A percentile compares a stretch with the other conserved stretches of the same genome.
Evolutionary conservation across 2,329 filamentous ascomycete species (phyloP).

Genomic region (Sporothrix protearum): DNA sequence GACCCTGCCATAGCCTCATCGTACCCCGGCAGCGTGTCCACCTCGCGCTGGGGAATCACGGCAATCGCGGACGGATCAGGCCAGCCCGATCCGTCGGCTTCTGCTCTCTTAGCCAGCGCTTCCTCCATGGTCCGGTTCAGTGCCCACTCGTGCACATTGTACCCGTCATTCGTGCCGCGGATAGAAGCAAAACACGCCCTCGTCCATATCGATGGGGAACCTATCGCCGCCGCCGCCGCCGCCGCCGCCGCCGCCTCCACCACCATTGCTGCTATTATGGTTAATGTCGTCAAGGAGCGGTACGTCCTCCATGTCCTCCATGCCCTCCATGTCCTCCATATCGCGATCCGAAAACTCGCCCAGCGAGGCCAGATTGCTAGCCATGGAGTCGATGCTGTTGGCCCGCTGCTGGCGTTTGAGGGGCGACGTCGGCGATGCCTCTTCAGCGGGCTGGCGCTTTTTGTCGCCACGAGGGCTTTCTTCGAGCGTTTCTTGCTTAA

Average conservation of each 20-base stretch:
- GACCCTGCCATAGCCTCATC: not conserved
- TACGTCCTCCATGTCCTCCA: slow-evolving; percentile 27
- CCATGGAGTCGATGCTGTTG: slow-evolving; percentile 47
- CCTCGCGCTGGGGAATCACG: not conserved
- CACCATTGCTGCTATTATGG: not conserved
- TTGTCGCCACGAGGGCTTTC: slow-evolving; percentile 28
- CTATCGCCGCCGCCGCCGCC: not conserved
- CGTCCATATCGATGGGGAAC: slow-evolving; percentile 12
- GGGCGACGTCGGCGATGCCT: slow-evolving; percentile 35
- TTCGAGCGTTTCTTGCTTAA: slow-evolving; percentile 35
- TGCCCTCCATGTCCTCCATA: slow-evolving; percentile 28
- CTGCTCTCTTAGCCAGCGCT: not conserved
- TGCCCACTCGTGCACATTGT: slow-evolving; percentile 5
- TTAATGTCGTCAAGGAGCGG: slow-evolving; percentile 2
- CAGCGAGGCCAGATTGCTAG: slow-evolving; percentile 45
- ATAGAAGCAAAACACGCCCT: not conserved
- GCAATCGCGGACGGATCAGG: not conserved
- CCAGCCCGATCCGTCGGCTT: not conserved
- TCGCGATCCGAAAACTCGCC: slow-evolving; percentile 36
- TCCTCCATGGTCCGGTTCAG: not conserved
- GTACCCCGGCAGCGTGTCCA: not conserved
- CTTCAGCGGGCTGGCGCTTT: slow-evolving; percentile 31
- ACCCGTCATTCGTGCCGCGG: not conserved
- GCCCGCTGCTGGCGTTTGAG: slow-evolving; percentile 47
- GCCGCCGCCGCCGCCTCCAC: not conserved